Percentiles rank a stretch among this genome's conserved stretches.
Evolutionary conservation across 192 early-diverging fungal species (phyloP).

Genomic region (Dissophora globulifera): DNA sequence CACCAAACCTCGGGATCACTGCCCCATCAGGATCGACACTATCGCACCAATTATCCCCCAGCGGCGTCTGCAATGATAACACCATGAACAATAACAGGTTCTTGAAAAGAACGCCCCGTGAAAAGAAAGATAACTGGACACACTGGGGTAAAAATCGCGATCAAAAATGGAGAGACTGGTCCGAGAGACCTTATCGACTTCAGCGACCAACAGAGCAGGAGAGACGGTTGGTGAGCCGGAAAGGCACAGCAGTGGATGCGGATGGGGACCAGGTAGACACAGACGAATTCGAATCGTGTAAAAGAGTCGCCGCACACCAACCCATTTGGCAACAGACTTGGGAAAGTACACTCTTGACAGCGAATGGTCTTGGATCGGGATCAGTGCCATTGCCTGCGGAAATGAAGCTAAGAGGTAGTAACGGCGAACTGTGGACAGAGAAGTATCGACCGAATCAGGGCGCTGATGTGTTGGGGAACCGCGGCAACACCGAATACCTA

Average conservation of each 20-base stretch:
- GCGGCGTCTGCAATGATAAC: too few species aligned
- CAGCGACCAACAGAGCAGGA: constrained; percentile 14
- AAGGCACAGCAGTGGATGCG: neutral
- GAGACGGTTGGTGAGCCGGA: constrained; percentile 12
- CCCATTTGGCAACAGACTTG: constrained; percentile 34
- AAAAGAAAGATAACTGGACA: constrained; percentile 32
- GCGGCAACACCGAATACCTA: constrained; percentile 37
- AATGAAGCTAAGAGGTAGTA: too few species aligned
- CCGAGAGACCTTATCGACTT: constrained; percentile 11
- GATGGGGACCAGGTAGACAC: neutral
- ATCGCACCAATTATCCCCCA: too few species aligned
- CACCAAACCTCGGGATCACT: constrained; percentile 35
- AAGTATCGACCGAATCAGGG: constrained; percentile 42
- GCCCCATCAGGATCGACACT: neutral
- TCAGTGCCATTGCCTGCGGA: too few species aligned
- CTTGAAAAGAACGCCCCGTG: constrained; percentile 9
- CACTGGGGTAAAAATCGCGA: constrained; percentile 28
- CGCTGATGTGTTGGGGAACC: constrained; percentile 34
- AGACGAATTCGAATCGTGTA: constrained; percentile 37
- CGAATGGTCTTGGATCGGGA: too few species aligned
- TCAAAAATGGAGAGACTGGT: constrained; percentile 28
- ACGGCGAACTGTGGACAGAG: constrained; percentile 41
- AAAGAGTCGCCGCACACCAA: constrained; percentile 22
- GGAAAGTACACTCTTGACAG: constrained; percentile 21
- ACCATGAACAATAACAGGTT: too few species aligned